phyloP scores from a whole-genome alignment of 2,329 filamentous ascomycete species.

The Pseudogymnoascus sp. region DNA sequence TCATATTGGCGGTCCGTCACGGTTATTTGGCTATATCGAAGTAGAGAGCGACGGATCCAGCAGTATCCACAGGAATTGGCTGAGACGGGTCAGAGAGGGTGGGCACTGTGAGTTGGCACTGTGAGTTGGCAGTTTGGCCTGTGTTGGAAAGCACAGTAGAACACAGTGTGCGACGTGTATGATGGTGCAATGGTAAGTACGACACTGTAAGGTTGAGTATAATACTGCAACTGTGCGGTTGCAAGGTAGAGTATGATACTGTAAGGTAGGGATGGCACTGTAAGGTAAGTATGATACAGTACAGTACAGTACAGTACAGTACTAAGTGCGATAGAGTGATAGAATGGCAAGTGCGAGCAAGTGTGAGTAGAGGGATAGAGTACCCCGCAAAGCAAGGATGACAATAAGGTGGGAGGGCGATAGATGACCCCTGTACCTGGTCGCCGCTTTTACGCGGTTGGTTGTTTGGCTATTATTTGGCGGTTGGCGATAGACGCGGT shows the following conservation, averaged over 20 bases:
- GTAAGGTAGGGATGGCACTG: background rate
- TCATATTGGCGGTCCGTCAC: constrained; percentile 36
- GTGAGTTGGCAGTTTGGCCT: background rate
- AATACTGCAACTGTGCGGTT: background rate
- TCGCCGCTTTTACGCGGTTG: background rate
- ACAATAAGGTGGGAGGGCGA: background rate
- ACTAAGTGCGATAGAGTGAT: background rate
- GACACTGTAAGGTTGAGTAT: background rate
- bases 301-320: background rate
- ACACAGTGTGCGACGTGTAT: background rate
- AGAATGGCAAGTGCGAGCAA: background rate
- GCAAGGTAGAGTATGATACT: background rate
- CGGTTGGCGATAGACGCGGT: background rate
- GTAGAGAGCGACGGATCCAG: background rate
- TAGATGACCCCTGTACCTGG: background rate
- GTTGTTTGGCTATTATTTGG: background rate
- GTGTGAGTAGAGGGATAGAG: background rate
- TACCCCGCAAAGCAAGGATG: constrained; percentile 1
- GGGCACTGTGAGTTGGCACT: constrained; percentile 1
- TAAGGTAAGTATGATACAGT: background rate
- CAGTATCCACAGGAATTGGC: background rate
- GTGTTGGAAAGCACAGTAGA: background rate
- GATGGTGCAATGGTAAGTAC: background rate
- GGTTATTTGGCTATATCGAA: background rate
- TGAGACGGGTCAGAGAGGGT: background rate